A percentile compares a stretch with the other conserved stretches of the same genome.
Conservation (phyloP, 2,329 filamentous ascomycete species). For the Epicoccum nigrum region DNA sequence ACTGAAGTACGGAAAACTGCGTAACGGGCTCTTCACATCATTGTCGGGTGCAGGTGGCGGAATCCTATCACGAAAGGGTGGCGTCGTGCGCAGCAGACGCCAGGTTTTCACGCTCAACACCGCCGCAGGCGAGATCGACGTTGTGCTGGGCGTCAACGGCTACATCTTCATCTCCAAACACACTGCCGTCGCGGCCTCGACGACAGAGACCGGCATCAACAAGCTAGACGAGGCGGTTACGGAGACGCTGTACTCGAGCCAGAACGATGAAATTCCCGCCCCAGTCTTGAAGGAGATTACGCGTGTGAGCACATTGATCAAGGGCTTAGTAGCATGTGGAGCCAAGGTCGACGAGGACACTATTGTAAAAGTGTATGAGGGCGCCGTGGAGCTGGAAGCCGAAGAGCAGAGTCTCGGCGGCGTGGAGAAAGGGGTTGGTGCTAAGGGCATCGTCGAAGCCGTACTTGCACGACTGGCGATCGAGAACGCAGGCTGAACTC, state of each 20-base stretch:
- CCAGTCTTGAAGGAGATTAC: constrained; percentile 88
- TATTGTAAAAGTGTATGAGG: constrained; percentile 81
- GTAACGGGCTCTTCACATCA: constrained; percentile 88
- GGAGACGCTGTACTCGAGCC: constrained; percentile 87
- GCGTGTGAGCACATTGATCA: constrained; percentile 79
- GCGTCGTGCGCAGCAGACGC: constrained; percentile 80
- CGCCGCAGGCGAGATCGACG: constrained; percentile 73
- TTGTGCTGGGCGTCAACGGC: constrained; percentile 92
- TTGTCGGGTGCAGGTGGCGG: constrained; percentile 79
- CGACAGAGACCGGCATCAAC: constrained; percentile 70
- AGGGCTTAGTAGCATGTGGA: constrained; percentile 80
- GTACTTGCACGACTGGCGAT: constrained; percentile 38
- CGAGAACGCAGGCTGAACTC: constrained; percentile 29
- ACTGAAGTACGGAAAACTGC: constrained; percentile 91
- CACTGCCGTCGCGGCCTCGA: constrained; percentile 63
- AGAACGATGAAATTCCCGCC: constrained; percentile 83
- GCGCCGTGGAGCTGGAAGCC: constrained; percentile 75
- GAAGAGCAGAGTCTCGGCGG: constrained; percentile 64
- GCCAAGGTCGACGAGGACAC: constrained; percentile 89
- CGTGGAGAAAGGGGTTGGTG: constrained; percentile 37
- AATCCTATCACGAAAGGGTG: constrained; percentile 58
- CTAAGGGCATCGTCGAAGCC: constrained; percentile 41
- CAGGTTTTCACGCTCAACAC: constrained; percentile 80
- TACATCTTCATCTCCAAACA: constrained; percentile 96
- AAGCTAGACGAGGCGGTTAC: constrained; percentile 86